Percentiles rank a stretch among this genome's conserved stretches.
phyloP scores from a whole-genome alignment of 2,329 filamentous ascomycete species.

The Cryphonectria japonica region DNA sequence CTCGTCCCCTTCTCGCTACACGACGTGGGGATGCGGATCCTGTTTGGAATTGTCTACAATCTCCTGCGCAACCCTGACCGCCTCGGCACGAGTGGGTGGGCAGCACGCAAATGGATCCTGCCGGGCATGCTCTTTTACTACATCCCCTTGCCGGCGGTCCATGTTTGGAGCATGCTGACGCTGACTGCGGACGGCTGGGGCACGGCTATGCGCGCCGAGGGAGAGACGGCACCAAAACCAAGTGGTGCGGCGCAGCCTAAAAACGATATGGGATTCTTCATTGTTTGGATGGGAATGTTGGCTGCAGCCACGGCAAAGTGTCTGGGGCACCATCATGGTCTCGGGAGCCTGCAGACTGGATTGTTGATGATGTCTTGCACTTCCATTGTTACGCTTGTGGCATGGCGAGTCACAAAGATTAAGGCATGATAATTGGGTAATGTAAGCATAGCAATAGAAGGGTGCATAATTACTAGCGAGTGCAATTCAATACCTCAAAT shows the following conservation, averaged over 20 bases:
- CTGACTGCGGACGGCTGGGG: conserved; percentile 41
- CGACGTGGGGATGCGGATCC: conserved; percentile 36
- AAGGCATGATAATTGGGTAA: not conserved
- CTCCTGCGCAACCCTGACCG: conserved; percentile 36
- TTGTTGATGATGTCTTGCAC: conserved; percentile 6
- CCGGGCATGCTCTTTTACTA: conserved; percentile 40
- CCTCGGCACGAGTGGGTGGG: conserved; percentile 23
- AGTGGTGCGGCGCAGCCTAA: conserved; percentile 32
- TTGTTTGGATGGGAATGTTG: conserved; percentile 38
- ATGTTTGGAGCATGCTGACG: conserved; percentile 41
- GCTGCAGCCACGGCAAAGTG: conserved; percentile 32
- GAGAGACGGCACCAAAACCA: conserved; percentile 34
- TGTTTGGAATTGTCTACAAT: conserved; percentile 38
- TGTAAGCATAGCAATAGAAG: not conserved
- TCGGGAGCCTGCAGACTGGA: conserved; percentile 1
- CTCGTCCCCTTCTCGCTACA: conserved; percentile 34
- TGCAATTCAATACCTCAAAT: not conserved
- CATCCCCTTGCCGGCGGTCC: conserved; percentile 40
- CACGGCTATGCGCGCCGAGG: conserved; percentile 39
- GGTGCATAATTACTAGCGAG: not conserved
- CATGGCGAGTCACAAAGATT: conserved; percentile 11
- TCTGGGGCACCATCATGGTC: not conserved
- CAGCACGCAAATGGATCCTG: conserved; percentile 33
- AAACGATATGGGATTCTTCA: conserved; percentile 37
- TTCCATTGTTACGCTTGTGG: not conserved